phyloP scores from a whole-genome alignment of 2,329 filamentous ascomycete genomes.

The Penicillium sp. region DNA sequence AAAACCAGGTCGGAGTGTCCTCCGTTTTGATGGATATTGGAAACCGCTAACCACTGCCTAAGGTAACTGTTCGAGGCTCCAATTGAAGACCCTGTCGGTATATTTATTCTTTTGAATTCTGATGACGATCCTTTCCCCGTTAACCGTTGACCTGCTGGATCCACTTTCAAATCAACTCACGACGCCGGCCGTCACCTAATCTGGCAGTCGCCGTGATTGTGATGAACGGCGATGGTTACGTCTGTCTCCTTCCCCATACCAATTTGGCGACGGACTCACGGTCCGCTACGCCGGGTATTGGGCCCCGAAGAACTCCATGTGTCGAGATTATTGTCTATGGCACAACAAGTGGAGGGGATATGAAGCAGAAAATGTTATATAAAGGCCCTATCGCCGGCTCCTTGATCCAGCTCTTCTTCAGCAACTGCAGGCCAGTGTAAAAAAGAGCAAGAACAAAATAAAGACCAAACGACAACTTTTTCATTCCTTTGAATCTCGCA shows the following conservation, averaged over 20 bases:
- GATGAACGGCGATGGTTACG: constrained; percentile 11
- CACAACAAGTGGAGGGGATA: not conserved
- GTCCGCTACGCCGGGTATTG: constrained; percentile 13
- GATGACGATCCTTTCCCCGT: constrained; percentile 20
- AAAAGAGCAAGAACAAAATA: constrained; percentile 14
- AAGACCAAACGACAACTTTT: constrained; percentile 1
- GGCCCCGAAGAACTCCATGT: constrained; percentile 7
- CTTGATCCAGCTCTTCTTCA: constrained; percentile 8
- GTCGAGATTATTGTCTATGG: constrained; percentile 2
- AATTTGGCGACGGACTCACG: constrained; percentile 19
- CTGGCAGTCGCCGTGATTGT: constrained; percentile 11
- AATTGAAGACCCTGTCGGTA: constrained; percentile 3
- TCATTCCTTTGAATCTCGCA: constrained; percentile 11
- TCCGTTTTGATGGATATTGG: constrained; percentile 13
- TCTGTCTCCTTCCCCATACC: constrained; percentile 9
- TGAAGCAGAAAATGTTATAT: constrained; percentile 19
- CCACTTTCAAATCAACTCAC: constrained; percentile 20
- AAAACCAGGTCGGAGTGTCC: constrained; percentile 11
- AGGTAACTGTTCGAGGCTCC: constrained; percentile 9
- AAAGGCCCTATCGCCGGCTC: constrained; percentile 12
- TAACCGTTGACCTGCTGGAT: constrained; percentile 12
- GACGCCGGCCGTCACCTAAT: constrained; percentile 14
- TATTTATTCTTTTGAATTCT: not conserved
- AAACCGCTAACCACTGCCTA: constrained; percentile 9
- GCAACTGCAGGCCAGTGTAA: constrained; percentile 32